These are phyloP conservation scores for Aspergillus pseudoterreus DNA, from an alignment of 2,329 filamentous ascomycete species.

Conservation along the genomic window DNA sequence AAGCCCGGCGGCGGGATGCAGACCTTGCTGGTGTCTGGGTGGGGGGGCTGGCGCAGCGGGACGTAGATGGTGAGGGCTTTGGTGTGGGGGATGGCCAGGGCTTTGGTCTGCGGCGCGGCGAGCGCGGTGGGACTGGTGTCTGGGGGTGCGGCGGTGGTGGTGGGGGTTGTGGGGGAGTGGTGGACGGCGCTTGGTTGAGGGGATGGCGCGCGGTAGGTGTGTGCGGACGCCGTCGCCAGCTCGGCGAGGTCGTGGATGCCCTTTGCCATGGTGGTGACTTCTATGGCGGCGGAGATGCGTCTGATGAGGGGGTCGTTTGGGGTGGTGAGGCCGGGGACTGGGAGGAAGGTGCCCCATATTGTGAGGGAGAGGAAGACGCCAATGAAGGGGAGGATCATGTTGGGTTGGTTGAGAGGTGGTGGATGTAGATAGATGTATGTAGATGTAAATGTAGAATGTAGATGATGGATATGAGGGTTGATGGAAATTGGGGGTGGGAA, in stretches of 20 bases:
- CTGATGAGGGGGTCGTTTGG: slow-evolving; percentile 16
- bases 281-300: slow-evolving; percentile 14
- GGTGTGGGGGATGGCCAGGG: too few relatives aligned
- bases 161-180: too few relatives aligned
- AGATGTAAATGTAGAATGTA: neutral
- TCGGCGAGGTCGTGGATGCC: slow-evolving; percentile 14
- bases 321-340: slow-evolving; percentile 17
- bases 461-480: neutral
- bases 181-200: neutral
- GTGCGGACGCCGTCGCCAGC: neutral
- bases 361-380: slow-evolving; percentile 17
- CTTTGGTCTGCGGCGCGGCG: too few relatives aligned
- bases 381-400: slow-evolving; percentile 21
- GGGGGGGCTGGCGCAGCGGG: too few relatives aligned
- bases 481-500: too few relatives aligned
- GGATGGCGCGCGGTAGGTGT: slow-evolving; percentile 1
- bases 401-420: neutral
- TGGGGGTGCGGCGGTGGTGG: too few relatives aligned
- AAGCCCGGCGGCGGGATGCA: too few relatives aligned
- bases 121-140: too few relatives aligned
- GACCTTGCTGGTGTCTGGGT: too few relatives aligned
- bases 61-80: too few relatives aligned
- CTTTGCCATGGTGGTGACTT: slow-evolving; percentile 12
- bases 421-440: neutral
- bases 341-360: slow-evolving; percentile 22